phyloP scores from a whole-genome alignment of 1,284 basidiomycete species.

The Sporisorium sorghi region DNA sequence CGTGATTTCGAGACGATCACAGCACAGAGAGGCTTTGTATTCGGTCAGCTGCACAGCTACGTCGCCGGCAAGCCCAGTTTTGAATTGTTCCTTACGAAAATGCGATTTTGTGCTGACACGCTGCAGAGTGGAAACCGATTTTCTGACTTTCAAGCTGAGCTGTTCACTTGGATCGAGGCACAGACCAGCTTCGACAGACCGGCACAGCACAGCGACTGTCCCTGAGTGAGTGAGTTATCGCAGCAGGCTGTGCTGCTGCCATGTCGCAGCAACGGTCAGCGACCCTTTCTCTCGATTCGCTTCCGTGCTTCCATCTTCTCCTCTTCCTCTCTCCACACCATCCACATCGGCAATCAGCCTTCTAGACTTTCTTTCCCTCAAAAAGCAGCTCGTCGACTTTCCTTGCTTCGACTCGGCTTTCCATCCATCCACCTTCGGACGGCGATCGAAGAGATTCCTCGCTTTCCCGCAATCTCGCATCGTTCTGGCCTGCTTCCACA shows the following conservation, averaged over 20 bases:
- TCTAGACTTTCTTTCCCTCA: not conserved
- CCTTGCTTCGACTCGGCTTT: not conserved
- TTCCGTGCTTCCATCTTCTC: not conserved
- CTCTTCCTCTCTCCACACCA: not conserved
- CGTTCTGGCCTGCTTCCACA: constrained; percentile 1
- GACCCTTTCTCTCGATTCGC: constrained; percentile 7
- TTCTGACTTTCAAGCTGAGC: constrained; percentile 2
- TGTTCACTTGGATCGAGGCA: constrained; percentile 21
- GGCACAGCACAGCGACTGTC: not conserved
- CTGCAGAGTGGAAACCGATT: constrained; percentile 1
- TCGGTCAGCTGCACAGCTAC: constrained; percentile 18
- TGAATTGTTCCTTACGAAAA: not conserved
- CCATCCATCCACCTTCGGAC: not conserved
- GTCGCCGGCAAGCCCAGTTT: constrained; percentile 9
- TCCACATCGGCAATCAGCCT: constrained; percentile 1
- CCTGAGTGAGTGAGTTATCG: not conserved
- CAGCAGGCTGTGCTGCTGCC: constrained; percentile 31
- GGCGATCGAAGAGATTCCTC: not conserved
- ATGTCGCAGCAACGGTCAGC: not conserved
- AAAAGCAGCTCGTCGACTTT: not conserved
- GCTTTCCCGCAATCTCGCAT: not conserved
- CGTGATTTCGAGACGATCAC: constrained; percentile 2
- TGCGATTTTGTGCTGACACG: not conserved
- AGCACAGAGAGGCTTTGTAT: not conserved
- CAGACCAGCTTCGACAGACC: constrained; percentile 28